Evolutionary conservation across 1,284 basidiomycete genomes (phyloP), one percentile per base, ranked within the genome.

Genomic region (Microbotryum lychnidis-dioicae): DNA sequence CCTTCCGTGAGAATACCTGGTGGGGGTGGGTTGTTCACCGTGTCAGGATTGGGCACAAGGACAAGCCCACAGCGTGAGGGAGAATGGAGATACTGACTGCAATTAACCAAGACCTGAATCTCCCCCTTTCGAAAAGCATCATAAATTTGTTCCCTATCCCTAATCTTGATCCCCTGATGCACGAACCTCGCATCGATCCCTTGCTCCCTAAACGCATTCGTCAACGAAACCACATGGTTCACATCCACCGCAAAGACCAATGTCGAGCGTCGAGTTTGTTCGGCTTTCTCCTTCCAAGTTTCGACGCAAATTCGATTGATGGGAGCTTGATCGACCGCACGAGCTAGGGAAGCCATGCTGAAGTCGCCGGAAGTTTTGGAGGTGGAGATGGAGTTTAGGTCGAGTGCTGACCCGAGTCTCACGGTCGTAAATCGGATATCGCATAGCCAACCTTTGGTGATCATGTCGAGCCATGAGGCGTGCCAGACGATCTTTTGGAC

Each of bases 401-500:
- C 76, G 47, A 94, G 79, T 0, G 51, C 42, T 2, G 46, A 20
- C 58, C 83, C 81, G 12, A 87, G 87, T 60, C 82, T 80, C 20
- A 94, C 87, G 4, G 85, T 82, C 1, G 90, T 93, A 72, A 91
- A 89, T 18, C 84, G 84, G 46, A 91, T 85, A 46, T 86, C 83
- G 60, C 88, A 89, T 25, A 94, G 81, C 90, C 90, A 92, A 66
- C 53, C 33, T 21, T n/a, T 16, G 27, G n/a, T 44, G 63, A 98
- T 89, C 92, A 97, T 96, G 56, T 89, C 84, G 25, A 90, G 75
- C 70, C 96, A 91, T 68, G 92, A 89, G n/a, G 84, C 83, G 73
- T 98, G 94, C 72, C 91, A 98, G 0, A 97, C 94, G 62, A 97
- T 94, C 56, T 82, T 80, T 72, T 97, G 84, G 69, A 94, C 97